phyloP scores from a whole-genome alignment of 495 filamentous ascomycete species.

The Podospora pseudoanserina region DNA sequence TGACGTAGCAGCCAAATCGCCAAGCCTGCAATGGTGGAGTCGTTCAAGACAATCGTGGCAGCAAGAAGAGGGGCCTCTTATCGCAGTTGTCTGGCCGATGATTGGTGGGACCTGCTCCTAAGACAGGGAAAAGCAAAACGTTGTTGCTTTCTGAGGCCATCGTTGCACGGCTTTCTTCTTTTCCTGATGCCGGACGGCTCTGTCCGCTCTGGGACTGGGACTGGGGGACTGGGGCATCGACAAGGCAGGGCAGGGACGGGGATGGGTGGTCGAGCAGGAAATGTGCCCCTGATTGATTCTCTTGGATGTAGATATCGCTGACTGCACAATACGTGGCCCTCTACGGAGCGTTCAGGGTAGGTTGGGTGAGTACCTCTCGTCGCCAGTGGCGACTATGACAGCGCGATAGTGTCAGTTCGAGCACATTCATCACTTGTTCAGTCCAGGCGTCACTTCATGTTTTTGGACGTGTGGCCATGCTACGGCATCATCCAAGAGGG shows the following conservation, averaged over 20 bases:
- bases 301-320: not conserved
- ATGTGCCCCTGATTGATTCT: not conserved
- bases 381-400: conserved; percentile 6
- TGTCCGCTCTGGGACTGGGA: not conserved
- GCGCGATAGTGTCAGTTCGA: not conserved
- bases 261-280: not conserved
- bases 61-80: conserved; percentile 21
- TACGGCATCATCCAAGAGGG: not conserved
- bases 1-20: conserved; percentile 28
- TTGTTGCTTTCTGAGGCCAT: conserved; percentile 1
- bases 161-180: conserved; percentile 3
- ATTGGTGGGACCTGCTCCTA: conserved; percentile 15
- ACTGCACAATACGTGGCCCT: not conserved
- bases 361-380: not conserved
- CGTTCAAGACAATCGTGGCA: conserved; percentile 6
- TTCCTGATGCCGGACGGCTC: conserved; percentile 4
- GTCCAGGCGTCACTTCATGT: not conserved
- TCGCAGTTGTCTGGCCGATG: conserved; percentile 17
- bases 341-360: not conserved
- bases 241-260: conserved; percentile 4
- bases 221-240: not conserved
- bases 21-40: conserved; percentile 15
- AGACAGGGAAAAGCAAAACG: not conserved
- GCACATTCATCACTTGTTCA: not conserved
- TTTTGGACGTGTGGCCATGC: conserved; percentile 13